Evolutionary conservation across 148 eudicot species (phyloP), one percentile per base, ranked within the genome.

Genomic region (Polygonum maritimum): DNA sequence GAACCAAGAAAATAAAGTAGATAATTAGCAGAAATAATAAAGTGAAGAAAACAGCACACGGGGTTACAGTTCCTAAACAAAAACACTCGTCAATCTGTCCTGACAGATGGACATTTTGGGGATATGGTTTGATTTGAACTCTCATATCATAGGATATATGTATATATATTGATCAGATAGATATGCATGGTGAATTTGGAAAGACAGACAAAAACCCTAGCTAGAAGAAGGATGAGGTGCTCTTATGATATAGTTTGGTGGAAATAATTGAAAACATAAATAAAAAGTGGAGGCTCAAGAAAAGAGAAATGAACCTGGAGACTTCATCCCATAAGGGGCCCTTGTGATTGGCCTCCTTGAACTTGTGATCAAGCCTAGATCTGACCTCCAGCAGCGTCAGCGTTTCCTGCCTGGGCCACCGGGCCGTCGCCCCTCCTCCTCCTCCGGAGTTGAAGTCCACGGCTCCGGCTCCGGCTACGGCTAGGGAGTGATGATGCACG

Each of bases 271-370:
- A 6, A 51, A 14, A 51, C 4, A 4, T 7, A 51, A 14, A 55
- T 36, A 49, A 31, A 49, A 5, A 47, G 33, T 44, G 47, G 9
- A 44, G 3, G 7, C 3, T 3, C 7, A 16, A 44, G 47, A 44
- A 44, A 44, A 10, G 9, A 44, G 8, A 6, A 10, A 51, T 2
- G 78, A 80, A 91, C 99, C 99, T 95, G 84, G 97, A 92, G 81
- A 92, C 89, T 86, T 95, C 96, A 87, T 92, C 99, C 99, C 99
- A 95, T 75, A 95, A 85, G 63, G 97, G 99, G 63, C 97, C 99
- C 69, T 95, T 95, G 51, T 95, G 97, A 79, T 90, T 92, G 74
- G 96, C 96, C 79, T 95, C 99, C 79, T 95, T 95, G 76, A 95
- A 95, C 92, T 87, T 92, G 48, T 87, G 75, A 82, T 92, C 92